Percentiles rank a stretch among this genome's conserved stretches.
Evolutionary conservation across 345 rosid genomes (phyloP).

Genomic region (Heritiera littoralis): DNA sequence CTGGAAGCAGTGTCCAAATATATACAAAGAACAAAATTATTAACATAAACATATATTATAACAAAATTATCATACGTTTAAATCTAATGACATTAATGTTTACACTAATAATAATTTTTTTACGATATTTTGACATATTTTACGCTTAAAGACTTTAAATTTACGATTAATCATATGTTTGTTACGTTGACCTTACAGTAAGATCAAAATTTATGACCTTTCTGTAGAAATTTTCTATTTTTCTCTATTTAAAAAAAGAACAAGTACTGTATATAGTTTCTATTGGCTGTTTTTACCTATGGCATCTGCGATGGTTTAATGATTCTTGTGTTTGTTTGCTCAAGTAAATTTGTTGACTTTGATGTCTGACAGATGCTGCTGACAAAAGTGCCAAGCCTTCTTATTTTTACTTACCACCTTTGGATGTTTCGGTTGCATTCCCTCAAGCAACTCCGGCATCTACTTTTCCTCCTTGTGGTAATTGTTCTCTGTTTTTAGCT

Average conservation of each 20-base stretch:
- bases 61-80: too few species aligned
- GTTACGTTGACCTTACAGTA: too few species aligned
- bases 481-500: not conserved
- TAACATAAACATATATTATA: too few species aligned
- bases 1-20: too few species aligned
- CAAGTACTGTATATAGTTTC: not conserved
- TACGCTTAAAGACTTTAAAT: too few species aligned
- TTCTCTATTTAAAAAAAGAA: not conserved
- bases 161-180: too few species aligned
- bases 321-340: not conserved
- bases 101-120: too few species aligned
- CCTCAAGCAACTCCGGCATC: constrained; percentile 99
- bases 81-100: too few species aligned
- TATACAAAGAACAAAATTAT: too few species aligned
- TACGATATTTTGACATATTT: too few species aligned
- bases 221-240: too few species aligned
- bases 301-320: not conserved
- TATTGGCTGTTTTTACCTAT: not conserved
- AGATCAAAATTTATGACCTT: too few species aligned
- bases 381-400: constrained; percentile 47
- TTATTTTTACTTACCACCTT: constrained; percentile 55
- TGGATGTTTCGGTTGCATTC: constrained; percentile 82
- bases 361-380: constrained; percentile 31
- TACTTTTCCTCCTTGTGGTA: constrained; percentile 78
- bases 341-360: not conserved